A percentile compares a stretch with the other conserved stretches of the same genome.
Conservation (phyloP, 2,329 filamentous ascomycete species). For the Diaporthe capsici region DNA sequence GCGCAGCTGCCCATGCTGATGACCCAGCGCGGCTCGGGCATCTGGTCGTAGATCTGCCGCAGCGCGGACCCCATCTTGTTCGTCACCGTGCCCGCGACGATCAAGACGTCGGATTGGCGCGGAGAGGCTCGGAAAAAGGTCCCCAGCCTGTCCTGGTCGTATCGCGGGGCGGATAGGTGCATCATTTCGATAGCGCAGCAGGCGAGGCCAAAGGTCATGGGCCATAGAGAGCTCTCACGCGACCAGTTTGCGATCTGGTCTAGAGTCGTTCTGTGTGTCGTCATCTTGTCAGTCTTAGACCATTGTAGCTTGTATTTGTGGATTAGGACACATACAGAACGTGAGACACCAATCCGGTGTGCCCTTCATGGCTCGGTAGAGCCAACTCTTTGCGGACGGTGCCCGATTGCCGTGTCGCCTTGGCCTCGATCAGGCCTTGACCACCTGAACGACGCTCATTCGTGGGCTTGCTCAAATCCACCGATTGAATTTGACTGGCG, state of each 20-base stretch:
- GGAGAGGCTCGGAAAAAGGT: constrained; percentile 82
- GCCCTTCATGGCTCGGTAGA: too few relatives aligned
- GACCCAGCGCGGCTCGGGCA: constrained; percentile 91
- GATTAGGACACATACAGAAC: too few relatives aligned
- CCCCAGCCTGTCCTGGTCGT: constrained; percentile 89
- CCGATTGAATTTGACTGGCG: too few relatives aligned
- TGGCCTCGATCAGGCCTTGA: too few relatives aligned
- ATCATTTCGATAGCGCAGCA: constrained; percentile 96
- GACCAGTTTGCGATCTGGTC: constrained; percentile 88
- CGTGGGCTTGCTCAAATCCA: too few relatives aligned
- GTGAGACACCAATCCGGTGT: too few relatives aligned
- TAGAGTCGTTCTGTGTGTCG: constrained; percentile 74
- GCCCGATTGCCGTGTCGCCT: too few relatives aligned
- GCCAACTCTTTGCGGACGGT: too few relatives aligned
- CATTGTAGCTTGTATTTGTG: too few relatives aligned
- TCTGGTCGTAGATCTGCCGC: constrained; percentile 93
- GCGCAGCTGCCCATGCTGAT: constrained; percentile 80
- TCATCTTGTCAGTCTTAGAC: too few relatives aligned
- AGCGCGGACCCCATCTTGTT: constrained; percentile 97
- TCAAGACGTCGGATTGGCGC: constrained; percentile 87
- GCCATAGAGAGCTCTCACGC: constrained; percentile 87
- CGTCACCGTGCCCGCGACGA: constrained; percentile 91
- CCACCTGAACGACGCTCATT: too few relatives aligned
- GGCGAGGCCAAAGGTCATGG: constrained; percentile 88
- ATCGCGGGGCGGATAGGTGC: constrained; percentile 88